Conservation (phyloP, 2,329 filamentous ascomycete genomes). For the Aspergillus fijiensis region DNA sequence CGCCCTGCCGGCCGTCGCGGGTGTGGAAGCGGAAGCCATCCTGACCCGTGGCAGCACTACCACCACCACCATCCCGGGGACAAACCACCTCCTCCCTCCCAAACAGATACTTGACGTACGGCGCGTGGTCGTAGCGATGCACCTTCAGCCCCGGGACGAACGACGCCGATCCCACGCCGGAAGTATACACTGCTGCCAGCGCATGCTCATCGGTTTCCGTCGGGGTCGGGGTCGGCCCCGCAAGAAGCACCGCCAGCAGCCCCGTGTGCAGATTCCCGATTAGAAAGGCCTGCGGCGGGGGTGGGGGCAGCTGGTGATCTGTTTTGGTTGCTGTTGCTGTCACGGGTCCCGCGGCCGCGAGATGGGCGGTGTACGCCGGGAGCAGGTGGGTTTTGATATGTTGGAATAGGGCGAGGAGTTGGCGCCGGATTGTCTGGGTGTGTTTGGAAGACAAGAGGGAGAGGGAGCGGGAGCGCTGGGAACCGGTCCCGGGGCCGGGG, state of each 20-base stretch:
- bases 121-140: constrained; percentile 29
- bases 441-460: not conserved
- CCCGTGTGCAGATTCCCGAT: constrained; percentile 40
- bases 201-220: no score
- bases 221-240: not conserved
- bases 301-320: constrained; percentile 10
- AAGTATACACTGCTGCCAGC: not conserved
- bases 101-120: constrained; percentile 43
- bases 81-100: not conserved
- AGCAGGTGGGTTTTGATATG: constrained; percentile 3
- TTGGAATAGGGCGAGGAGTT: constrained; percentile 8
- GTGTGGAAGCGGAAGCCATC: constrained; percentile 26
- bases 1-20: constrained; percentile 24
- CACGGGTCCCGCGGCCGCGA: not conserved
- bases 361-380: constrained; percentile 4
- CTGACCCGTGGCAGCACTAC: no score
- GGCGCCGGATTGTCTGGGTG: not conserved
- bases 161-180: no score
- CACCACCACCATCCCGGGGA: not conserved
- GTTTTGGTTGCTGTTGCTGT: not conserved
- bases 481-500: no score
- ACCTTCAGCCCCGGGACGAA: constrained; percentile 24
- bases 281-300: constrained; percentile 29
- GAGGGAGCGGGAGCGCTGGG: not conserved
- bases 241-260: constrained; percentile 29